Evolutionary conservation across 495 filamentous ascomycete species (phyloP).

Genomic region (Lophiotrema nucula): DNA sequence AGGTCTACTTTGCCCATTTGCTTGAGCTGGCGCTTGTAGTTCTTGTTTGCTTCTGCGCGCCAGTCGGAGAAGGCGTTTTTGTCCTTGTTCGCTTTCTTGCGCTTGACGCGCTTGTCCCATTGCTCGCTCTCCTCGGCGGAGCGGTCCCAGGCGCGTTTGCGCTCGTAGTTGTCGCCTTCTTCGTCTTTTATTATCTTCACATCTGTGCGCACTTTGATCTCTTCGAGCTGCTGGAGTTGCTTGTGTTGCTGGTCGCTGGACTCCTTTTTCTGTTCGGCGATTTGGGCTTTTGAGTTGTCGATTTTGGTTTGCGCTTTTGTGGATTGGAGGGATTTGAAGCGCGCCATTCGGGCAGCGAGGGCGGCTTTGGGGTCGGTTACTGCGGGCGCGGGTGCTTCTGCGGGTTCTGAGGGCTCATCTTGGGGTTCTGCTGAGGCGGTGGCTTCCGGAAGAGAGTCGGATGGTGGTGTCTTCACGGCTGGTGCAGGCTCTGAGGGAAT

Average conservation of each 20-base stretch:
- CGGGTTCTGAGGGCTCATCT: too few species aligned
- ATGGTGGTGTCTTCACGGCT: too few species aligned
- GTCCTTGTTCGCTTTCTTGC: slow-evolving; percentile 79
- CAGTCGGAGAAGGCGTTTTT: slow-evolving; percentile 92
- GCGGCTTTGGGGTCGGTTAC: slow-evolving; percentile 15
- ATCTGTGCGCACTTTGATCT: slow-evolving; percentile 74
- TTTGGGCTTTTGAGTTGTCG: slow-evolving; percentile 77
- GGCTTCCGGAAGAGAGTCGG: too few species aligned
- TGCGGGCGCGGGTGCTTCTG: not conserved
- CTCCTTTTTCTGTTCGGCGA: slow-evolving; percentile 57
- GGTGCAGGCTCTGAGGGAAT: too few species aligned
- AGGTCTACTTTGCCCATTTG: slow-evolving; percentile 58
- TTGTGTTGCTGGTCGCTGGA: slow-evolving; percentile 38
- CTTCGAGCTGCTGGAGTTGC: slow-evolving; percentile 58
- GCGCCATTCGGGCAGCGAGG: slow-evolving; percentile 34
- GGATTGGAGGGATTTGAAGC: slow-evolving; percentile 83
- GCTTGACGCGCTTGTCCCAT: slow-evolving; percentile 86
- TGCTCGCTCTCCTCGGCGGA: slow-evolving; percentile 88
- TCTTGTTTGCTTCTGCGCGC: slow-evolving; percentile 77
- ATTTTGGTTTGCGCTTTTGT: slow-evolving; percentile 69
- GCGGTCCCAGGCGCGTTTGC: slow-evolving; percentile 98
- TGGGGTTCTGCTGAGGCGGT: too few species aligned
- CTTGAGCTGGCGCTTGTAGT: slow-evolving; percentile 87
- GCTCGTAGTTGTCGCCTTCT: slow-evolving; percentile 88
- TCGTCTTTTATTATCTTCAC: slow-evolving; percentile 92